Evolutionary conservation across 2,329 filamentous ascomycete genomes (phyloP), one percentile per base, ranked within the genome.

Genomic region (Oidium heveae): DNA sequence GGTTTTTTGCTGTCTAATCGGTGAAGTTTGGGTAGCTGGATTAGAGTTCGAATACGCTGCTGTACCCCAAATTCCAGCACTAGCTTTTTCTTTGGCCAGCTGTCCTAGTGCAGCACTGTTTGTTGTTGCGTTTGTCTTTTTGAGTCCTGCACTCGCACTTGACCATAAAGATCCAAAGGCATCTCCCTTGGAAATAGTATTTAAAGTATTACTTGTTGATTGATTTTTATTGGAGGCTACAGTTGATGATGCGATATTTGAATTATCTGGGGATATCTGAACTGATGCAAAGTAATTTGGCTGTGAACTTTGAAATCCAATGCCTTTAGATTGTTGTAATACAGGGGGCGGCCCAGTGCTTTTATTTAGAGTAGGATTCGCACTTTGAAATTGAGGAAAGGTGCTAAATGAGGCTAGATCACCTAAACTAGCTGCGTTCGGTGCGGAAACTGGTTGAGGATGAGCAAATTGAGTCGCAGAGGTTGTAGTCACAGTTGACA

Each of bases 231-330:
- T 68, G 13, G 69, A 70, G 64, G 64, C 66, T 7, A 61, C 59
- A 4, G 59, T 55, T 10, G 60, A 60, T 56, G 55, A 61, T 43
- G 57, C 60, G 52, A 54, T 66, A 49, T 61, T 67, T 57, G 62
- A 57, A 47, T 44, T 24, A 44, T 55, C 43, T n/a, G 15, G 9
- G 49, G 68, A 63, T 39, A 69, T 68, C 57, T 75, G 74, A 4
- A 96, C 82, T 0, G 86, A 91, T 54, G 86, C 87, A 68, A 89
- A 98, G 72, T 98, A 98, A 70, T 98, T 98, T 54, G 91, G 91
- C 22, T 83, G 80, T 1, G 80, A 68, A 1, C 84, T 76, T 68
- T 93, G 85, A 69, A 80, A 94, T 51, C 76, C 75, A 0, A 74
- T 67, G 59, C 13, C 69, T 61, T 15, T 69, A 61, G 57, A 69